Evolutionary conservation across 2,329 filamentous ascomycete species (phyloP), one percentile per base, ranked within the genome.

Genomic region (Botrytis deweyae): DNA sequence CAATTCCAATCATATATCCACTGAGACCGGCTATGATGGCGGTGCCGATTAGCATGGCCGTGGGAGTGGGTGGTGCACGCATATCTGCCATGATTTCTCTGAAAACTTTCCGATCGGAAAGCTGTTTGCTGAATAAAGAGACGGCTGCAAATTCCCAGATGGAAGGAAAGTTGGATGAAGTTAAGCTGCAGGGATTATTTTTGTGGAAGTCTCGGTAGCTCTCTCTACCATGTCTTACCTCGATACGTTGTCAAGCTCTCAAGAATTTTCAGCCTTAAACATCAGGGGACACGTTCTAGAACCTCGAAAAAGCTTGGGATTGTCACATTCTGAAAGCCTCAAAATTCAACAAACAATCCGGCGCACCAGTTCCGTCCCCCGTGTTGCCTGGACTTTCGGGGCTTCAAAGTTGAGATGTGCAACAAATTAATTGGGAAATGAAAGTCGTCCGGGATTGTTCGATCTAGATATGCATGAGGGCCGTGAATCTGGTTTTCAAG

Each of bases 1-100:
- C 89, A 74, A 97, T 84, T 76, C 93, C 94, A 33, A 98, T 87
- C 73, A 94, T 89, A 84, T 95, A 97, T 79, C 95, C 95, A 1
- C 89, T 88, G 72, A 96, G 82, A 77, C 93, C 90, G 76, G 91
- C 88, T 73, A 95, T 84, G 76, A 97, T 88, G 76, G 91, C 90
- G 29, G 93, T 94, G 72, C 91, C 89, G 76, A 95, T 84, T 64
- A 94, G 85, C 74, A 94, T 86, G 75, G 89, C 88, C 16, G 78
- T 33, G 4, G 78, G 76, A 0, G 79, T 78, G 9, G 80, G 80
- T 10, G 77, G 76, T 52, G 76, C 38, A 22, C 77, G 77, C n/a
- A 72, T 44, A 59, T 81, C 80, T 70, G 79, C 75, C 80, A 81
- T 80, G 18, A 4, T 76, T 70, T 33, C 33, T 12, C 49, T 58